Percentiles rank a stretch among this genome's conserved stretches.
phyloP scores from a whole-genome alignment of 148 eudicot species.

The Arbutus unedo region DNA sequence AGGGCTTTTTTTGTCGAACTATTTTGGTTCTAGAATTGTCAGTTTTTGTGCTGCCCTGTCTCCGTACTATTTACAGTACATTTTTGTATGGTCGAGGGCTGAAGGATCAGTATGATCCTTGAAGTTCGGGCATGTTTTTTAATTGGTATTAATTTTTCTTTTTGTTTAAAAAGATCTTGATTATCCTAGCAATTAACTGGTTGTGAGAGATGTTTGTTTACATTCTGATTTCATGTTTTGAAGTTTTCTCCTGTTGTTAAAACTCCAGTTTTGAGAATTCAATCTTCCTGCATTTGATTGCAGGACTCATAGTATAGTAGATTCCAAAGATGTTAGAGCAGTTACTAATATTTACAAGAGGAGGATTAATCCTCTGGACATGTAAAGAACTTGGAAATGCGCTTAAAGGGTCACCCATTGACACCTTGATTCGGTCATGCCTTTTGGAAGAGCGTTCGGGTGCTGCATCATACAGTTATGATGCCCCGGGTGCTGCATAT shows the following conservation, averaged over 20 bases:
- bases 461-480: constrained; percentile 73
- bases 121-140: neutral
- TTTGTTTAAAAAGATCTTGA: neutral
- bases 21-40: neutral
- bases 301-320: constrained; percentile 20
- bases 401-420: constrained; percentile 88
- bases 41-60: neutral
- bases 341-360: constrained; percentile 87
- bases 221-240: neutral
- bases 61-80: no score
- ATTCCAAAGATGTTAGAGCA: constrained; percentile 74
- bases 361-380: constrained; percentile 98
- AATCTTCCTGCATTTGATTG: constrained; percentile 12
- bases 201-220: neutral
- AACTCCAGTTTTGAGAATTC: neutral
- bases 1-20: neutral
- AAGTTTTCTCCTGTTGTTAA: neutral
- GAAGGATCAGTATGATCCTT: neutral
- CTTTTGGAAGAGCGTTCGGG: constrained; percentile 94
- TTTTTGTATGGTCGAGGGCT: neutral
- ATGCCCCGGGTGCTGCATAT: constrained; percentile 76
- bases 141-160: neutral
- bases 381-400: constrained; percentile 91
- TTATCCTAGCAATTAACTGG: neutral
- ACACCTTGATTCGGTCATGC: constrained; percentile 86